Base-by-base conservation (phyloP, 805 yeast species). In the Candida nemodendra region DNA sequence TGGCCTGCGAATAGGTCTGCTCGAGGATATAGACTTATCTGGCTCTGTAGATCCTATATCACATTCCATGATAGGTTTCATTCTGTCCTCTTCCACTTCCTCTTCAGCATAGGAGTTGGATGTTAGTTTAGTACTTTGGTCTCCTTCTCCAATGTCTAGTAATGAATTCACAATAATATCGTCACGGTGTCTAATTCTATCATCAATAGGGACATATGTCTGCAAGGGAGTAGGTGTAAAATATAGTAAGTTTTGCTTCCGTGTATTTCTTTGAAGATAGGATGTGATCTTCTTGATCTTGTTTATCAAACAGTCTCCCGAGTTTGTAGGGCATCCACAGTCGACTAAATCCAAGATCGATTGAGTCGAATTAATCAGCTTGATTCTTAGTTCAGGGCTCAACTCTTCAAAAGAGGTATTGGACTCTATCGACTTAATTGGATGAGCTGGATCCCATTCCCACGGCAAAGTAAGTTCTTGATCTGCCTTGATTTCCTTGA, bases 361-460 rank as follows among this genome's bases (percentile, higher is more conserved):
- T 46, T 81, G 88, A 17, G 83, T 67, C 5, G 84, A 76, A 18
- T 78, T 70, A 2, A 84, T 74, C 31, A 84, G 54, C 13, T 71
- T 64, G 3, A 76, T 70, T 48, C 78, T 79, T 38, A 77, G 79
- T 1, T 66, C 62, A 29, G 77, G 78, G 5, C 66, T 50, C 18
- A 83, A 62, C 17, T 71, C 72, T 33, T 81, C 88, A 55, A 81
- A 76, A 24, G 52, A 61, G n/a, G 72, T 65, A 18, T 65, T 59
- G 11, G 44, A 38, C 18, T 74, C 66, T 38, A 84, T 62, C 46
- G 71, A 70, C 36, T 67, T 64, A 26, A 88, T 84, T 2, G 97
- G 95, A 56, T 89, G 96, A 13, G 65, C 46, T 3, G 62, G 56
- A 54, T 89, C 95, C 95, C 96, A 91, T 42, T 82, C 86, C 98